Evolutionary conservation across 176 grass and related monocot genomes (phyloP).

Genomic region (Poa pratensis): DNA sequence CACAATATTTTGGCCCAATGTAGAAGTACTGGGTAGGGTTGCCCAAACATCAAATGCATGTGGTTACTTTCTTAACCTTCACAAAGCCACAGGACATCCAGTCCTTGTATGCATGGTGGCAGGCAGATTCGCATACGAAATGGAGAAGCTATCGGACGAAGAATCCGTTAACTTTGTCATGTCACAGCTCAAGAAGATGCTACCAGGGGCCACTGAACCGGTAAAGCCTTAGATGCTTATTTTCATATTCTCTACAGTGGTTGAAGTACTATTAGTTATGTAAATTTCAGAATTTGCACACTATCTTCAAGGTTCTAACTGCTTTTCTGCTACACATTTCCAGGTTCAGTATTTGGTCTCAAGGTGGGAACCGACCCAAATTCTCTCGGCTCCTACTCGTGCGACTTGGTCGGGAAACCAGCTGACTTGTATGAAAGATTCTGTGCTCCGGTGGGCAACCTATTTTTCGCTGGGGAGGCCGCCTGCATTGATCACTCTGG

Average conservation of each 20-base stretch:
- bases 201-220: conserved; percentile 78
- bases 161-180: conserved; percentile 82
- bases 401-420: conserved; percentile 89
- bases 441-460: conserved; percentile 86
- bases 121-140: conserved; percentile 81
- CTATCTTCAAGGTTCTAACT: not conserved
- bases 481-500: conserved; percentile 90
- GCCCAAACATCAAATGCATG: conserved; percentile 77
- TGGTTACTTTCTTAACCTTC: conserved; percentile 97
- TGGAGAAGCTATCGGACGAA: conserved; percentile 88
- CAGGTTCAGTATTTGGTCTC: conserved; percentile 93
- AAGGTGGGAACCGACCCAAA: conserved; percentile 83
- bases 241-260: not conserved
- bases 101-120: conserved; percentile 98
- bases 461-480: conserved; percentile 95
- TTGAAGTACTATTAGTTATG: not conserved
- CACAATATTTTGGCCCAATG: conserved; percentile 91
- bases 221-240: conserved; percentile 39
- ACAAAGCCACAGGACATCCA: conserved; percentile 89
- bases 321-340: not conserved
- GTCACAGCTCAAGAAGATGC: conserved; percentile 80
- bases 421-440: conserved; percentile 95
- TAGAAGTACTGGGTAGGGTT: conserved; percentile 84
- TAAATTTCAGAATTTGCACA: not conserved
- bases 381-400: conserved; percentile 89